Conservation (phyloP, 1,284 basidiomycete genomes). For the Microbotryomycetes sp. region DNA sequence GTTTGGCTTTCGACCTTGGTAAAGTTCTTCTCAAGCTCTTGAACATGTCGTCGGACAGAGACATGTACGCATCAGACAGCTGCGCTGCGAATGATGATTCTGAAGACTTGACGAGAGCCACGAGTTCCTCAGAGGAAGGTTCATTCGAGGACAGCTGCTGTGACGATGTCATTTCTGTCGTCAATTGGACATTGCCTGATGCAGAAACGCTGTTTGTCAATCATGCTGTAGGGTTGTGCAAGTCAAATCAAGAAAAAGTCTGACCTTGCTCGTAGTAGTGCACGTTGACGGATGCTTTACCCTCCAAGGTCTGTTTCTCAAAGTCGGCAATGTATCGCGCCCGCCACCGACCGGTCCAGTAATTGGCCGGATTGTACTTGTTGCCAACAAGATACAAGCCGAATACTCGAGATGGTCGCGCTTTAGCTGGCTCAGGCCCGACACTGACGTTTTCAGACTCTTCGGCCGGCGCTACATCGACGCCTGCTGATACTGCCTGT, state of each 20-base stretch:
- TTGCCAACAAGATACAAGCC: constrained; percentile 79
- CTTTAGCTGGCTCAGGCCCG: constrained; percentile 6
- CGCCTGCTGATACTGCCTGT: neutral
- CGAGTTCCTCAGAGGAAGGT: constrained; percentile 59
- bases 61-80: constrained; percentile 68
- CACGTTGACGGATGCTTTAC: constrained; percentile 69
- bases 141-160: constrained; percentile 54
- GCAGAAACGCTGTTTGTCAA: neutral
- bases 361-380: constrained; percentile 86
- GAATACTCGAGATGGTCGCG: constrained; percentile 44
- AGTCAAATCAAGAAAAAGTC: constrained; percentile 27
- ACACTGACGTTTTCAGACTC: neutral
- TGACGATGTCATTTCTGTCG: constrained; percentile 60
- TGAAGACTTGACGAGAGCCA: constrained; percentile 62
- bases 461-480: neutral
- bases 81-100: constrained; percentile 69
- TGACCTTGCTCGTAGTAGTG: constrained; percentile 94
- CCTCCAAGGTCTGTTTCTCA: constrained; percentile 37
- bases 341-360: constrained; percentile 86
- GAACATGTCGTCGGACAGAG: constrained; percentile 86
- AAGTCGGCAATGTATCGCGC: constrained; percentile 47
- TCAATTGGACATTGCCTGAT: constrained; percentile 67
- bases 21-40: constrained; percentile 77
- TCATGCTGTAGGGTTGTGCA: neutral
- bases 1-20: constrained; percentile 57